phyloP scores from a whole-genome alignment of 306 rosid species.

The Cercis canadensis region DNA sequence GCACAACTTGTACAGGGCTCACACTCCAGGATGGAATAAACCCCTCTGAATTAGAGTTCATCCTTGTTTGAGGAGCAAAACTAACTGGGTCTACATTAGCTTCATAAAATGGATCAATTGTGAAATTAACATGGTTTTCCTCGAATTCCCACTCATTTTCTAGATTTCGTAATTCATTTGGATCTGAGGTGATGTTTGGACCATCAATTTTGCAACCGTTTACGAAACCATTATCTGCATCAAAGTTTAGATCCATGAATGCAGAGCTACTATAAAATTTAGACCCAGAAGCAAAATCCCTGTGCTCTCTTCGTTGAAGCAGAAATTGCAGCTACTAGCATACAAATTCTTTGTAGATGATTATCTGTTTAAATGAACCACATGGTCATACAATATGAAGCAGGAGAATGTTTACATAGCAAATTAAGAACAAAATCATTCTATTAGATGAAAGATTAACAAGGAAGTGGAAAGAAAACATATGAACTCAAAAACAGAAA shows the following conservation, averaged over 20 bases:
- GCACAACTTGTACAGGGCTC: background rate
- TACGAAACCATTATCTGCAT: background rate
- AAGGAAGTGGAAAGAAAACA: background rate
- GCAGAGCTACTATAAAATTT: background rate
- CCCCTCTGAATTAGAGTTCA: background rate
- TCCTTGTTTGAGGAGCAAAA: slow-evolving; percentile 25
- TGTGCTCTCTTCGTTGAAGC: too few species aligned
- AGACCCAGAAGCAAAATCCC: background rate
- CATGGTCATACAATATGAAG: too few species aligned
- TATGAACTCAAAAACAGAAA: background rate
- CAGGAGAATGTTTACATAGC: too few species aligned
- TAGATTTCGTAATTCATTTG: slow-evolving; percentile 16
- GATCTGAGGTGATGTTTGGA: background rate
- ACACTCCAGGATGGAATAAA: background rate
- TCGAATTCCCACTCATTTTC: slow-evolving; percentile 16
- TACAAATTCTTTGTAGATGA: background rate
- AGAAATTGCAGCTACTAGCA: background rate
- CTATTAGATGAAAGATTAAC: background rate
- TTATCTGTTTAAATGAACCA: background rate
- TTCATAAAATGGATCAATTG: background rate
- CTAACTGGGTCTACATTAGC: slow-evolving; percentile 10
- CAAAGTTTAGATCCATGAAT: slow-evolving; percentile 45
- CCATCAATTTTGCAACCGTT: slow-evolving; percentile 5
- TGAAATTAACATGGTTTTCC: background rate
- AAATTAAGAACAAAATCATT: background rate